Base-by-base conservation (phyloP, 116 monocot species). In the Thalassia testudinum region DNA sequence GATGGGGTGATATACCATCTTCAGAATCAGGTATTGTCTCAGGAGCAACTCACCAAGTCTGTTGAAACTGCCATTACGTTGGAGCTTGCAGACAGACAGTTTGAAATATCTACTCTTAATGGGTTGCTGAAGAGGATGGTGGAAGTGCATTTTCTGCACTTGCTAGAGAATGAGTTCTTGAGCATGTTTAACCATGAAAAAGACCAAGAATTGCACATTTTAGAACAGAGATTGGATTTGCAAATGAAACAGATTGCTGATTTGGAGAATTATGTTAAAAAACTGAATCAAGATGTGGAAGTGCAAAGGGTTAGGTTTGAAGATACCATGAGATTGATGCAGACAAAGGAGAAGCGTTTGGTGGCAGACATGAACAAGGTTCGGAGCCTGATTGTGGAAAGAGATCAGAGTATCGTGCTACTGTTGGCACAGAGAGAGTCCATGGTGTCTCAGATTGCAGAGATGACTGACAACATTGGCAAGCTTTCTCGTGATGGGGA, bases 101-200 rank as follows among this genome's bases (percentile, higher is more conserved):
- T 52, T 21, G 68, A 79, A 26, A 50, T 74, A 7, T 30, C 50
- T 29, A 29, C 42, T 34, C 47, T 77, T 24, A 43, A 27, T 61
- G 62, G 63, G 25, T 58, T 53, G 19, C 66, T 65, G n/a, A 54
- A 75, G 50, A 66, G 64, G 52, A 63, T 72, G 52, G 21, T 38
- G 15, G 27, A 57, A 27, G 40, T 23, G 67, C 53, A 79, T 23
- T 50, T 79, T 48, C 56, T 88, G 26, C 59, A 71, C 37, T 49
- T 72, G 49, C 70, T 70, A 5, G 85, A 85, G 37, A 48, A 66
- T 24, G 58, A 77, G 49, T 79, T 63, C 49, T 67, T 53, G 60
- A 65, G 56, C 30, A 14, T 55, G 1, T 2, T 77, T 24, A 47
- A 71, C 47, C 26, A 24, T 37, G 72, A 79, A 55, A 13, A 74